phyloP scores from a whole-genome alignment of 2,329 filamentous ascomycete genomes.

The Phialocephala subalpina region DNA sequence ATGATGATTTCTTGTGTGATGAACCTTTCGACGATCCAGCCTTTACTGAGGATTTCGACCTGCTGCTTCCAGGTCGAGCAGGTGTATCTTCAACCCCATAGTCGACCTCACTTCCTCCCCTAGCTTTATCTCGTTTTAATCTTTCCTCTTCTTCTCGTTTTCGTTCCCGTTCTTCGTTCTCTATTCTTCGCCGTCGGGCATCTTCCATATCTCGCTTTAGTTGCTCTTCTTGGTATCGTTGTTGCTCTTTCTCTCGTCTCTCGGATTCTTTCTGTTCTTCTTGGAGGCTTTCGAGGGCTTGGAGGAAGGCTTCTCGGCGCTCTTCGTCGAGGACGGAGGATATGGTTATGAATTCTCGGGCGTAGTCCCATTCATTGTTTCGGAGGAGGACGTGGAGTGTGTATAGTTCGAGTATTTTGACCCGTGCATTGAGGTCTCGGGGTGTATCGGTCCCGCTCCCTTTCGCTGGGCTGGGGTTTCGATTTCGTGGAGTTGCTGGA shows the following conservation, averaged over 20 bases:
- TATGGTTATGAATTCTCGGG: constrained; percentile 86
- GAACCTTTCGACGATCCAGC: constrained; percentile 43
- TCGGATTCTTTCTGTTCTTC: constrained; percentile 83
- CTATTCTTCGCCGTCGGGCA: constrained; percentile 62
- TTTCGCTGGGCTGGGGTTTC: constrained; percentile 67
- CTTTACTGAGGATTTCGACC: constrained; percentile 37
- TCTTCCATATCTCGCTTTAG: constrained; percentile 65
- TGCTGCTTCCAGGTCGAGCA: constrained; percentile 30
- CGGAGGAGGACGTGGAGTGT: constrained; percentile 92
- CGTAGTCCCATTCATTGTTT: constrained; percentile 96
- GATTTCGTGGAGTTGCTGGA: constrained; percentile 58
- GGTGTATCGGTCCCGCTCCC: constrained; percentile 78
- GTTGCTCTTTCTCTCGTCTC: constrained; percentile 66
- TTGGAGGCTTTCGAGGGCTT: constrained; percentile 82
- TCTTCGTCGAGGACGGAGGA: constrained; percentile 92
- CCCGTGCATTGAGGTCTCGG: constrained; percentile 81
- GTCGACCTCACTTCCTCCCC: constrained; percentile 67
- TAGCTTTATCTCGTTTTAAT: constrained; percentile 62
- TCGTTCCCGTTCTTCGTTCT: constrained; percentile 66
- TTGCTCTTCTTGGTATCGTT: constrained; percentile 63
- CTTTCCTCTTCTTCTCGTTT: constrained; percentile 51
- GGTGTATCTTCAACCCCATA: constrained; percentile 70
- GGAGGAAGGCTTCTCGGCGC: constrained; percentile 85
- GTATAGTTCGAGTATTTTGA: constrained; percentile 95
- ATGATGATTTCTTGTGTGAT: constrained; percentile 43